Base-by-base conservation (phyloP, 139 green algal genomes). In the Coccomyxa sp. region DNA sequence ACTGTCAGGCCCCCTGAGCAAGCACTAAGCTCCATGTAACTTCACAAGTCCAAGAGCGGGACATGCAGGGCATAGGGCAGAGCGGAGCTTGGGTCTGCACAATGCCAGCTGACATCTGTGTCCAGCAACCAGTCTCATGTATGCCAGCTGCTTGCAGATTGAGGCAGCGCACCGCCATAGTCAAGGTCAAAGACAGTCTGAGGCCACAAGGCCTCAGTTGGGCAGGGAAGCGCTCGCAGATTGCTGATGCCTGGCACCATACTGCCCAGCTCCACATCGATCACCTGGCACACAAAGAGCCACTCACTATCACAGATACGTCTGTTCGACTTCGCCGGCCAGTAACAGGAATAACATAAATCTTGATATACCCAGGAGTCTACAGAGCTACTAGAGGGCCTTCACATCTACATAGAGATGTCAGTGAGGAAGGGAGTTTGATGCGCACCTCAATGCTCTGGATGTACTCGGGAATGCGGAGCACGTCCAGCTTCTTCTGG, bases 141-240 rank as follows among this genome's bases (percentile, higher is more conserved):
- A n/a, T 39, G 3, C 39, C 70, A 75, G 44, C 68, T 37, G 31
- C 68, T 40, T 37, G 24, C 29, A 6, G 34, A 2, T 75, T 35
- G 0, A 39, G 29, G 35, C 0, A 10, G 14, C 58, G 24, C 55
- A 88, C 84, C 84, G 39, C 73, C 37, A 64, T 88, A 91, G 29
- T 79, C 76, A 36, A 91, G 50, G 71, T 91, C 85, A 55, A 91
- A 86, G 5, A 88, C 39, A 18, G 87, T 29, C 72, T 91, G 87
- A 6, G 87, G 87, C 78, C 81, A 90, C 18, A 90, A 73, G 27
- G 58, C 69, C 29, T 39, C 55, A 7, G 34, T 35, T 7, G 85
- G 87, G 39, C 71, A 70, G 31, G 87, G 82, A 71, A 91, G 55
- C 34, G 83, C 74, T 18, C 79, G 39, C 39, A 87, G 76, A 33